These are phyloP conservation scores for Forsythia suspensa DNA, from an alignment of 257 asterid species.

Conservation along the genomic window DNA sequence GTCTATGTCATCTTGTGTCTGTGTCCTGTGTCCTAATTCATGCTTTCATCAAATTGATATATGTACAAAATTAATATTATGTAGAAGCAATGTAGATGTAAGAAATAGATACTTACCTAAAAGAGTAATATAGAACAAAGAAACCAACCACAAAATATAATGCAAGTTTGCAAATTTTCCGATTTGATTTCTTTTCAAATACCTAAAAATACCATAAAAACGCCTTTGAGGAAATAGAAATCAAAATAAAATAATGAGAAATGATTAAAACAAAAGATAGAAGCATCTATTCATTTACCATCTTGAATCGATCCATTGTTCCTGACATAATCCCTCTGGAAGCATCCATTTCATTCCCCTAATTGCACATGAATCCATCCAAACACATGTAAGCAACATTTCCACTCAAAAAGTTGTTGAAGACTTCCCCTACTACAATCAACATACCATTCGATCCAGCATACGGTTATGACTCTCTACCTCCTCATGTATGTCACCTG, in stretches of 20 bases:
- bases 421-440: conserved; percentile 1
- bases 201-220: conserved; percentile 52
- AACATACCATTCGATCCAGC: conserved; percentile 74
- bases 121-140: conserved; percentile 54
- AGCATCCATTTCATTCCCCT: conserved; percentile 95
- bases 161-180: conserved; percentile 78
- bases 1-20: no score
- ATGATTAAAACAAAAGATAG: not conserved
- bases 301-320: conserved; percentile 88
- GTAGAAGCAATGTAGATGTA: not conserved
- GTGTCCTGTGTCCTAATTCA: no score
- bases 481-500: conserved; percentile 95
- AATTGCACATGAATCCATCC: not conserved
- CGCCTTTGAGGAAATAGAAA: conserved; percentile 21
- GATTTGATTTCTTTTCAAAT: conserved; percentile 83
- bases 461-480: conserved; percentile 84
- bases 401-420: not conserved
- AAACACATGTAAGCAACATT: conserved; percentile 11
- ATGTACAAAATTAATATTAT: no score
- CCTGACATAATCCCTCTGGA: conserved; percentile 91
- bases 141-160: conserved; percentile 64
- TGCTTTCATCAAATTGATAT: no score
- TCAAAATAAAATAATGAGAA: not conserved
- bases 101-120: conserved; percentile 58
- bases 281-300: conserved; percentile 46